A percentile compares a stretch with the other conserved stretches of the same genome.
These are phyloP conservation scores for Loxodes magnus DNA, from an alignment of 73 alveolate genomes.

Conservation along the genomic window DNA sequence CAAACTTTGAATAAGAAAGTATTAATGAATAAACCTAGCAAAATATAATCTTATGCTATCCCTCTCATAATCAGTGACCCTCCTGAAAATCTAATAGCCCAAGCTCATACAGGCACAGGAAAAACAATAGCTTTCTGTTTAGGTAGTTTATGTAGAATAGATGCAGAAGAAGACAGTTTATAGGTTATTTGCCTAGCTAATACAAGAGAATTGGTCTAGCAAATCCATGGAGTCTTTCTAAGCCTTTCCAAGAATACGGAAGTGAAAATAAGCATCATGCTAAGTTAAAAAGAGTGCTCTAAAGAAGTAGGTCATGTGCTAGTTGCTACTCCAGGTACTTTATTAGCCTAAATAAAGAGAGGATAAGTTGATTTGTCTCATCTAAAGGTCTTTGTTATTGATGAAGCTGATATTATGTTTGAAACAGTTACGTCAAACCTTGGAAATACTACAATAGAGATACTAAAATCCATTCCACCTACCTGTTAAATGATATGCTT, in stretches of 20 bases:
- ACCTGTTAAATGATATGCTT: too few species aligned
- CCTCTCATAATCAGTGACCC: neutral
- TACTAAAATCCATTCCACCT: too few species aligned
- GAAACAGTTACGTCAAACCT: too few species aligned
- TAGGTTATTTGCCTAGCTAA: neutral
- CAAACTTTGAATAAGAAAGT: neutral
- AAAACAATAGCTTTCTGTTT: neutral
- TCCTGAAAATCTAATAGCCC: neutral
- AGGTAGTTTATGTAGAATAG: neutral
- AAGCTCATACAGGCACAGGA: slow-evolving; percentile 5
- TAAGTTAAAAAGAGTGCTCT: neutral
- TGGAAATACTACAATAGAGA: too few species aligned
- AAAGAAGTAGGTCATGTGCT: neutral
- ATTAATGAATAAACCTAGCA: neutral
- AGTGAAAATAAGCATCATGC: neutral
- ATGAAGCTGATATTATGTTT: slow-evolving; percentile 2
- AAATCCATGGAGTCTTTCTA: neutral
- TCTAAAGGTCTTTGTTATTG: neutral
- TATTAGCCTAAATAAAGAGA: neutral
- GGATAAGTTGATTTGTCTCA: neutral
- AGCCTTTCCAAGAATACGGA: neutral
- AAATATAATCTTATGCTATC: neutral
- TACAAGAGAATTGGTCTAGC: neutral
- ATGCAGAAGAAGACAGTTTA: neutral
- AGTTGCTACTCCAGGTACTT: neutral